Evolutionary conservation across 371 early-diverging fungal genomes (phyloP), one percentile per base, ranked within the genome.

Genomic region (Batkoa obscura): DNA sequence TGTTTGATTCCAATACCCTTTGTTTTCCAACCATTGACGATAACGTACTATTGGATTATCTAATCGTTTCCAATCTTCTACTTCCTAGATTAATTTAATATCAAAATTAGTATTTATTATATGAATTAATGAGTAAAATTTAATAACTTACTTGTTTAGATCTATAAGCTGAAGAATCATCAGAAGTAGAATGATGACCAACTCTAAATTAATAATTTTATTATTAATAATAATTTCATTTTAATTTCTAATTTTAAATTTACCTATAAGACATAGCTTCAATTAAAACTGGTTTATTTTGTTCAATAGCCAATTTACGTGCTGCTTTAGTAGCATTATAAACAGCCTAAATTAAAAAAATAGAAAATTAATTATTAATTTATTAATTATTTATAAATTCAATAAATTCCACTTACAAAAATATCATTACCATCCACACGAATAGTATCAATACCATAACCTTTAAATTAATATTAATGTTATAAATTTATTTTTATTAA

Each of bases 361-460:
- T n/a, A n/a, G n/a, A n/a, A n/a, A n/a, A n/a, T n/a, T n/a, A n/a
- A n/a, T n/a, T n/a, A n/a, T n/a, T n/a, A n/a, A n/a, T n/a, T n/a
- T n/a, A n/a, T n/a, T n/a, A 37, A 46, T 0, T 35, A 55, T 1
- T 45, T 32, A 6, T 15, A 49, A 50, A 46, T 4, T 17, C 4
- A 54, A 58, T 52, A 31, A 53, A 39, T 23, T 3, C 55, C 67
- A 69, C 34, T 9, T 53, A 53, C 53, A 83, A 90, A 83, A 30
- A 88, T 80, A 64, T 97, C 98, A 69, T 95, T 97, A 50, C 98
- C 98, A 61, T 97, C 98, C 8, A 96, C 92, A 30, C 96, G 84
- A 57, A 96, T 81, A 0, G 94, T 90, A 70, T 88, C 84, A 61
- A 97, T 91, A n/a, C 96, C 98, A 63, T 97, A 97, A 2, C 96